These are phyloP conservation scores for Boletus semigastroideus DNA, from an alignment of 1,284 basidiomycete genomes.

Conservation along the genomic window DNA sequence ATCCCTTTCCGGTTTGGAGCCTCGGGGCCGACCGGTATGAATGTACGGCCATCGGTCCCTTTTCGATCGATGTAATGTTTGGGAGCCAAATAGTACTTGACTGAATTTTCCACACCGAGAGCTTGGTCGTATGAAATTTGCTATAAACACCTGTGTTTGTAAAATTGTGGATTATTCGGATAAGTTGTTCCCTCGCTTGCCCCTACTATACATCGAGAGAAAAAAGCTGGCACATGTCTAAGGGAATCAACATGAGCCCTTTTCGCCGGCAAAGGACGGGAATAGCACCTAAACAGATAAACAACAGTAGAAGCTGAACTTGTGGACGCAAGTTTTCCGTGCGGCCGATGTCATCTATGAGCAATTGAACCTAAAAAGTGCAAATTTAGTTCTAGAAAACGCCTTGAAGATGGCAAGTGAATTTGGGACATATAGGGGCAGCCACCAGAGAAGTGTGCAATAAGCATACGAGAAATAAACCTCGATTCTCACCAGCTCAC, in stretches of 20 bases:
- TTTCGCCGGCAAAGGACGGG: neutral
- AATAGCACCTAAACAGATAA: neutral
- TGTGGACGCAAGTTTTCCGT: neutral
- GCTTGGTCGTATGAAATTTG: neutral
- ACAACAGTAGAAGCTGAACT: neutral
- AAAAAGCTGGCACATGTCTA: neutral
- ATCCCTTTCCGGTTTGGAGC: too few relatives aligned
- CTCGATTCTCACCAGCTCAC: neutral
- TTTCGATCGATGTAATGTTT: too few relatives aligned
- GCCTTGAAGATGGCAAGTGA: neutral
- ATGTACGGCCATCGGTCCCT: too few relatives aligned
- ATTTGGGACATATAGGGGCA: neutral
- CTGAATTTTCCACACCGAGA: neutral
- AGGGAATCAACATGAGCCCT: neutral
- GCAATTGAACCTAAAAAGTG: neutral
- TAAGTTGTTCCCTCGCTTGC: neutral
- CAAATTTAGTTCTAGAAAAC: neutral
- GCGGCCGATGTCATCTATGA: neutral
- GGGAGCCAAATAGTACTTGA: too few relatives aligned
- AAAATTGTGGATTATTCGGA: neutral
- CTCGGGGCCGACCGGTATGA: too few relatives aligned
- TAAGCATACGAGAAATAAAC: neutral
- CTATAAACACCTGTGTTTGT: too few relatives aligned
- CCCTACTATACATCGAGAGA: neutral
- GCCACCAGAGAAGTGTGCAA: neutral